Evolutionary conservation across 1,139 yeast genomes (phyloP).

Genomic region (Geotrichum restrictum): DNA sequence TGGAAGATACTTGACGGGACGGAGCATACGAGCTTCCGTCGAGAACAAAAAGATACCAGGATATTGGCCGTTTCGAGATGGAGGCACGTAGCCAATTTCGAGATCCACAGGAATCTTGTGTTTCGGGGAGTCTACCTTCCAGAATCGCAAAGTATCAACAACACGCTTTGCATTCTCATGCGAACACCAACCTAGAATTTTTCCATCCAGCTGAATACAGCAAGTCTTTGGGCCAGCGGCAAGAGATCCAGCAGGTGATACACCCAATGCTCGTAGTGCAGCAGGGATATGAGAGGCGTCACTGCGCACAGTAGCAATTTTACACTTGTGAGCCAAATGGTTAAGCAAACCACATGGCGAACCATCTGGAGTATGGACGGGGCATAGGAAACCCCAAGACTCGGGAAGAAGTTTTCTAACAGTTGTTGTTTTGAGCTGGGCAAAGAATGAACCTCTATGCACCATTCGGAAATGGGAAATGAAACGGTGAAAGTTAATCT

Average conservation of each 20-base stretch:
- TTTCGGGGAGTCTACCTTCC: constrained; percentile 75
- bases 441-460: constrained; percentile 98
- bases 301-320: constrained; percentile 69
- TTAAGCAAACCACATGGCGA: constrained; percentile 98
- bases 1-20: constrained; percentile 91
- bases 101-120: constrained; percentile 76
- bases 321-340: constrained; percentile 94
- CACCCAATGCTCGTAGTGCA: constrained; percentile 71
- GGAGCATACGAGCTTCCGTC: constrained; percentile 89
- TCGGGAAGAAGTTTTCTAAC: constrained; percentile 95
- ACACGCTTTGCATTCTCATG: constrained; percentile 83
- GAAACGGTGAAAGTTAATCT: constrained; percentile 93
- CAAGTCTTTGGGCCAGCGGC: constrained; percentile 86
- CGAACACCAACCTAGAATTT: constrained; percentile 88
- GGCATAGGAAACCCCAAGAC: constrained; percentile 98
- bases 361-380: constrained; percentile 99
- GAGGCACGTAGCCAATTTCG: constrained; percentile 95
- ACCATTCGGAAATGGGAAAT: constrained; percentile 98
- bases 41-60: constrained; percentile 92
- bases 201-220: constrained; percentile 92
- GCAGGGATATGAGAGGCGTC: constrained; percentile 72
- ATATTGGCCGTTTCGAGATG: constrained; percentile 90
- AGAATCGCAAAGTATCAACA: constrained; percentile 84
- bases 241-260: constrained; percentile 60
- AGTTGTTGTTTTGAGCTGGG: constrained; percentile 94